Conservation (phyloP, 1,139 yeast genomes). For the Wickerhamomyces sp. region DNA sequence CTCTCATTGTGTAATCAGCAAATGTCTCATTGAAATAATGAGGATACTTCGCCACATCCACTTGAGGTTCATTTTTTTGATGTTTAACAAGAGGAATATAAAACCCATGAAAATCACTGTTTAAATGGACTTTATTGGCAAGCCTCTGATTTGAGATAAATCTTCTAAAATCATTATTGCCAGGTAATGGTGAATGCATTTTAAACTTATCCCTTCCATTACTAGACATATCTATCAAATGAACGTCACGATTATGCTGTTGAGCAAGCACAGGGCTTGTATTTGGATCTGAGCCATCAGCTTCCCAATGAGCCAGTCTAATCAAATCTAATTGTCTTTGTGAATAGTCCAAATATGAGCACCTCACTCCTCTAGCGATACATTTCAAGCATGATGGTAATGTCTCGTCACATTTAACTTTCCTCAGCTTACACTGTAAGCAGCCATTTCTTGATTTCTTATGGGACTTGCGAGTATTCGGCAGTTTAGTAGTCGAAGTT, state of each 20-base stretch:
- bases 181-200: no score
- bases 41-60: background rate
- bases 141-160: no score
- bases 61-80: background rate
- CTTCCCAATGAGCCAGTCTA: conserved; percentile 9
- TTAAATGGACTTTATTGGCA: no score
- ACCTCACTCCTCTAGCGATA: conserved; percentile 8
- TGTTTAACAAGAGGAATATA: background rate
- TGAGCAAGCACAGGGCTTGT: conserved; percentile 6
- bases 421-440: conserved; percentile 20
- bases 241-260: conserved; percentile 7
- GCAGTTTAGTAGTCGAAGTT: no score
- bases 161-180: no score
- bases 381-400: conserved; percentile 19
- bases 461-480: background rate
- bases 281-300: conserved; percentile 2
- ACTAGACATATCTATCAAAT: no score
- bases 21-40: background rate
- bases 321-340: background rate
- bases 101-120: background rate
- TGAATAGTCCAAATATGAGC: background rate
- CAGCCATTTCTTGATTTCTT: conserved; percentile 12
- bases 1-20: background rate
- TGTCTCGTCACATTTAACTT: conserved; percentile 21
- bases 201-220: no score